Conservation (phyloP, 2,329 filamentous ascomycete genomes). For the Pseudogymnoascus sp. region DNA sequence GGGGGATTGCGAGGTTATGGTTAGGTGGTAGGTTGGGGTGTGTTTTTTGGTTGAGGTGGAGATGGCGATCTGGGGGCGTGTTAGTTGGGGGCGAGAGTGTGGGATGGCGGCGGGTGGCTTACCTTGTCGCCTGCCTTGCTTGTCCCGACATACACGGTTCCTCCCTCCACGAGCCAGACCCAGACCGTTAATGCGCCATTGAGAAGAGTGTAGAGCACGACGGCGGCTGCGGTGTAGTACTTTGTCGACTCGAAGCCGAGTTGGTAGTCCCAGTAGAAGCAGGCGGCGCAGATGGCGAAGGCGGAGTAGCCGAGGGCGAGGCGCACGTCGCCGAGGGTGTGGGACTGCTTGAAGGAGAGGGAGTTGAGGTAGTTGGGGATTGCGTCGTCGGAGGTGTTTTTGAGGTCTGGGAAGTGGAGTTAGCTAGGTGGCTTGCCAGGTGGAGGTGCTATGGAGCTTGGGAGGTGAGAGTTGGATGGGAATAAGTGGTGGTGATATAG, state of each 20-base stretch:
- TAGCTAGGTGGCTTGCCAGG: conserved; percentile 7
- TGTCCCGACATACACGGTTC: conserved; percentile 69
- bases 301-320: conserved; percentile 76
- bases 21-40: conserved; percentile 70
- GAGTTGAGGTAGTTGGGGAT: conserved; percentile 88
- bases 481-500: background rate
- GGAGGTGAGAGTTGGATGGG: background rate
- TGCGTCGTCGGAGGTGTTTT: conserved; percentile 93
- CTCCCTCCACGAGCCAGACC: conserved; percentile 76
- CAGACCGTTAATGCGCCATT: conserved; percentile 75
- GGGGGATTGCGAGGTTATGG: conserved; percentile 42
- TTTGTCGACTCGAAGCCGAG: conserved; percentile 84
- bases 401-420: conserved; percentile 60
- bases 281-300: conserved; percentile 69
- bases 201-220: conserved; percentile 67
- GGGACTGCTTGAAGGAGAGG: conserved; percentile 74
- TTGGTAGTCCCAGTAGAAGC: conserved; percentile 88
- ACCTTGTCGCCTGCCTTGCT: conserved; percentile 57
- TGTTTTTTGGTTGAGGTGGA: conserved; percentile 68
- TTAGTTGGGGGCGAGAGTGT: background rate
- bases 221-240: conserved; percentile 69
- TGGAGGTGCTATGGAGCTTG: background rate
- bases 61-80: conserved; percentile 55
- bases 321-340: conserved; percentile 72
- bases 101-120: conserved; percentile 16